phyloP scores from a whole-genome alignment of 192 early-diverging fungal species.

The Coemansia sp. region DNA sequence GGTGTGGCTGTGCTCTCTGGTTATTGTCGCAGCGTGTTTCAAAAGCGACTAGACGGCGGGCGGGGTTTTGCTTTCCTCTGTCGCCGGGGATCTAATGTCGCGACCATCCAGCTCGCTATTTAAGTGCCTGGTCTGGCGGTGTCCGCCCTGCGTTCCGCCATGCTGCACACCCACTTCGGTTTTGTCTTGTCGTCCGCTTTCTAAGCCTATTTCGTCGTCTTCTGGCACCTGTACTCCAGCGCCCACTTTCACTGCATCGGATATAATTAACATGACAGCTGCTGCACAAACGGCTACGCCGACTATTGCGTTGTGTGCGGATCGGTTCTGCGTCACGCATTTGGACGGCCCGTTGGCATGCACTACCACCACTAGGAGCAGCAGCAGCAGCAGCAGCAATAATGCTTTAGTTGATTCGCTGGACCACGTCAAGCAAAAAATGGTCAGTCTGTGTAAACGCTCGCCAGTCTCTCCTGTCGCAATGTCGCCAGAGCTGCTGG shows the following conservation, averaged over 20 bases:
- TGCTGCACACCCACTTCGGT: background rate
- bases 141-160: background rate
- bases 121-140: background rate
- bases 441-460: constrained; percentile 20
- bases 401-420: background rate
- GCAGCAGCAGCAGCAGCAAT: no score
- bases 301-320: background rate
- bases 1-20: no score
- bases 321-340: background rate
- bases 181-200: background rate
- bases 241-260: background rate
- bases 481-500: background rate
- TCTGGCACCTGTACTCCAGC: background rate
- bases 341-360: no score
- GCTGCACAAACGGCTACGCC: background rate
- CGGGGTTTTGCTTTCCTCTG: background rate
- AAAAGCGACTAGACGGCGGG: no score
- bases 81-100: background rate
- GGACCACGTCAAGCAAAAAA: constrained; percentile 18
- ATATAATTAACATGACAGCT: background rate
- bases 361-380: no score
- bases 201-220: background rate
- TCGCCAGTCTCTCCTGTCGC: background rate
- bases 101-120: background rate
- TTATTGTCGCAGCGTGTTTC: no score